These are phyloP conservation scores for Myxozyma neglecta DNA, from an alignment of 805 yeast genomes.

Conservation along the genomic window DNA sequence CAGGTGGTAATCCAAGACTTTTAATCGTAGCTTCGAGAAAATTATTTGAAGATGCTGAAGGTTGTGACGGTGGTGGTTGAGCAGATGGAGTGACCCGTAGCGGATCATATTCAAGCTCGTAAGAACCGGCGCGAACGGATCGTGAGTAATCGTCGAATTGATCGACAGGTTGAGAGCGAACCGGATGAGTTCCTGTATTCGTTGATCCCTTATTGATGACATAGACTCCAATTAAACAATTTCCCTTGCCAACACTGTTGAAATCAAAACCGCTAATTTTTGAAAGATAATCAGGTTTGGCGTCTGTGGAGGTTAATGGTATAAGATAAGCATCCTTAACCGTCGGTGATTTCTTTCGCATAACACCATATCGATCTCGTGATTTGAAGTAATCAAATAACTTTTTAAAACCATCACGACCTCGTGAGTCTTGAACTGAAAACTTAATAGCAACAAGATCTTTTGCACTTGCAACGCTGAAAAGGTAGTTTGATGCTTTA, in stretches of 20 bases:
- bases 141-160: background rate
- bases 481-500: conserved; percentile 59
- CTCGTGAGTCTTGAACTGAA: conserved; percentile 34
- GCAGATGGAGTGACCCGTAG: background rate
- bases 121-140: background rate
- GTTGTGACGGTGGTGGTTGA: background rate
- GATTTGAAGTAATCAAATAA: conserved; percentile 50
- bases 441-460: conserved; percentile 56
- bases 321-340: conserved; percentile 67
- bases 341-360: conserved; percentile 49
- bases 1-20: conserved; percentile 33
- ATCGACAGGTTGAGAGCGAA: background rate
- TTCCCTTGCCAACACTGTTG: conserved; percentile 1
- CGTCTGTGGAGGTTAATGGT: conserved; percentile 40
- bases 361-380: conserved; percentile 58
- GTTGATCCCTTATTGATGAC: conserved; percentile 23
- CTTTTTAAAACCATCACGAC: conserved; percentile 37
- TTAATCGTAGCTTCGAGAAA: background rate
- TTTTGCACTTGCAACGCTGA: conserved; percentile 47
- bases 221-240: conserved; percentile 19
- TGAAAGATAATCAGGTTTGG: conserved; percentile 32
- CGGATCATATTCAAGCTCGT: conserved; percentile 6
- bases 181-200: background rate
- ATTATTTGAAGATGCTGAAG: background rate
- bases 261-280: conserved; percentile 8